Evolutionary conservation across 345 rosid species (phyloP).

Genomic region (Rhodamnia argentea): DNA sequence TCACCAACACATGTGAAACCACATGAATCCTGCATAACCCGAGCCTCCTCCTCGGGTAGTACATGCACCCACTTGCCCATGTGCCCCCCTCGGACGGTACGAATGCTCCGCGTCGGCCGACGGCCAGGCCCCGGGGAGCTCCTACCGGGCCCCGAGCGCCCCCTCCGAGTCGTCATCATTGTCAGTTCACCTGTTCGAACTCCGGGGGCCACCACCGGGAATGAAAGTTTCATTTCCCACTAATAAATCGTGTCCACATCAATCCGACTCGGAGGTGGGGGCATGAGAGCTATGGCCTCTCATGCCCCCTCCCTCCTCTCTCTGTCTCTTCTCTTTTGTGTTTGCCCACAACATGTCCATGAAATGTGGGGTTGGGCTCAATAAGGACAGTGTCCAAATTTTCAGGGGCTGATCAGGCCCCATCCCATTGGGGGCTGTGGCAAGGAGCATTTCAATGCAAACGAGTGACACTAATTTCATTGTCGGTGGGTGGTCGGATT

Average conservation of each 20-base stretch:
- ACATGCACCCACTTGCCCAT: not conserved
- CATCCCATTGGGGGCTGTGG: not conserved
- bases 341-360: slow-evolving; percentile 6
- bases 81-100: not conserved
- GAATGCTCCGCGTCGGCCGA: not conserved
- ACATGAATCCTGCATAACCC: not conserved
- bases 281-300: not conserved
- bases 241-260: not conserved
- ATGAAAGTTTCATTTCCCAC: not conserved
- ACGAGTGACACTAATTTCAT: not conserved
- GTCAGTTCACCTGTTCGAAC: not conserved
- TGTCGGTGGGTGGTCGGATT: slow-evolving; percentile 40
- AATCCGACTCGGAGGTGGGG: not conserved
- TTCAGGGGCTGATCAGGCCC: slow-evolving; percentile 29
- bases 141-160: not conserved
- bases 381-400: slow-evolving; percentile 31
- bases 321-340: not conserved
- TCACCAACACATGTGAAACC: slow-evolving; percentile 19
- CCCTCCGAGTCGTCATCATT: not conserved
- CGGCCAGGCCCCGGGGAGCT: not conserved
- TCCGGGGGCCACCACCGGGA: not conserved
- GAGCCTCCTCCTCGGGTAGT: not conserved
- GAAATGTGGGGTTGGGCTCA: slow-evolving; percentile 25
- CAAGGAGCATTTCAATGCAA: not conserved
- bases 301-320: not conserved